Base-by-base conservation (phyloP, 2,329 filamentous ascomycete genomes). In the Penicillium sp. region DNA sequence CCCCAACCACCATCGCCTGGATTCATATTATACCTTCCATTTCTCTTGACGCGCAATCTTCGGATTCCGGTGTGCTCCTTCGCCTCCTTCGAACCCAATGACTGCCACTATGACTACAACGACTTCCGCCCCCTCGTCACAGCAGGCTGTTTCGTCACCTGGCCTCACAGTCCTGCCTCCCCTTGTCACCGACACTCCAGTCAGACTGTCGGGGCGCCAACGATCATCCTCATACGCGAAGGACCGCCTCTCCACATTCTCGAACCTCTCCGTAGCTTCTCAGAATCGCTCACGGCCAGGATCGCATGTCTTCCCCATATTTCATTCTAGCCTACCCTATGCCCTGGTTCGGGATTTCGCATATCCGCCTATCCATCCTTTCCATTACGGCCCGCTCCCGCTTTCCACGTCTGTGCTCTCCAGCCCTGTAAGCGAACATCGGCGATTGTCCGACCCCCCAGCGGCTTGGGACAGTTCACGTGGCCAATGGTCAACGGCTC, bases 331-430 rank as follows among this genome's bases (percentile, higher is more conserved):
- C 74, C 86, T 97, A 19, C 79, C 91, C 7, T 97, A 97, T 76
- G 89, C 93, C n/a, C 84, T 92, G 49, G 93, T 99, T 67, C 90
- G 95, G 72, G 95, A 99, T 83, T 99, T 98, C 80, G 95, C 95
- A 69, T 99, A 98, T 75, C 88, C 92, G 35, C 75, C 86, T 29
- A 84, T 85, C 59, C 91, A 98, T 76, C 93, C 92, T 48, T 84
- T 97, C 77, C 95, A 98, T 81, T 97, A 97, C 83, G 95, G 95
- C 1, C 91, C 94, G n/a, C 89, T 92, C 17, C 90, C 90, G 57
- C 87, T 88, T n/a, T 84, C 66, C 50, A 68, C 88, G 8, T 96
- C 93, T 0, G 90, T 89, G 61, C 84, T 91, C 69, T 93, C 90
- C n/a, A 97, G 93, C 0, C 93, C 94, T 9, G 88, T 86, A 17